Conservation (phyloP, 805 yeast species). For the Myxozyma nipponensis region DNA sequence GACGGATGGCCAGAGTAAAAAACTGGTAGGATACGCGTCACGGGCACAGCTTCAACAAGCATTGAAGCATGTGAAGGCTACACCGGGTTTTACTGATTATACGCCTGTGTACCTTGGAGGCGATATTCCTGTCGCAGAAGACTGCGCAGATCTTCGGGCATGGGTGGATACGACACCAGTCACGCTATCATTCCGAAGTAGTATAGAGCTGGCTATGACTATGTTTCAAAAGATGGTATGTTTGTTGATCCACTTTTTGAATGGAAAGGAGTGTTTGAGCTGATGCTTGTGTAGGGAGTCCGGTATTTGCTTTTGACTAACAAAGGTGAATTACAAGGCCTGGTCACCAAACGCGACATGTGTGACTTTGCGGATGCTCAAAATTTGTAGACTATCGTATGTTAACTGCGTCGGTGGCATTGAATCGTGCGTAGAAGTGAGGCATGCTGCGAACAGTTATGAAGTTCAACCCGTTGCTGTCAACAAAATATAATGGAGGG, state of each 20-base stretch:
- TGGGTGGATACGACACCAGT: conserved; percentile 33
- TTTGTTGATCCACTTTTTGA: background rate
- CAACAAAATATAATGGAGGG: too few species aligned
- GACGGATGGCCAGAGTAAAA: conserved; percentile 36
- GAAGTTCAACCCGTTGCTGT: too few species aligned
- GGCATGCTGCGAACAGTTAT: too few species aligned
- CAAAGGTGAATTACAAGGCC: conserved; percentile 37
- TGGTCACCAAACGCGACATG: conserved; percentile 39
- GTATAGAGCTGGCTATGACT: conserved; percentile 39
- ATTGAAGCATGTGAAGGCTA: conserved; percentile 26
- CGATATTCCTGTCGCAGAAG: conserved; percentile 4
- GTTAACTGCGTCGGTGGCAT: too few species aligned
- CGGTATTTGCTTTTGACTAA: conserved; percentile 36
- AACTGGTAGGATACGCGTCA: conserved; percentile 45
- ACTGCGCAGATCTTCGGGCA: conserved; percentile 25
- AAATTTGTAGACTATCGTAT: too few species aligned
- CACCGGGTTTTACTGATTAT: conserved; percentile 4
- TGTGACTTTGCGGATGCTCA: conserved; percentile 22
- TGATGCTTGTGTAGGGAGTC: conserved; percentile 34
- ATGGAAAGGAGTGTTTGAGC: background rate
- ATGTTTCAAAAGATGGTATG: conserved; percentile 39
- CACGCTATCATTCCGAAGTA: conserved; percentile 35
- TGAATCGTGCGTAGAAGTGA: too few species aligned
- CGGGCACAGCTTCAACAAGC: conserved; percentile 40
- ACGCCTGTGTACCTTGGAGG: conserved; percentile 20